These are phyloP conservation scores for Fraxinus albicans DNA, from an alignment of 305 asterid species.

Conservation along the genomic window DNA sequence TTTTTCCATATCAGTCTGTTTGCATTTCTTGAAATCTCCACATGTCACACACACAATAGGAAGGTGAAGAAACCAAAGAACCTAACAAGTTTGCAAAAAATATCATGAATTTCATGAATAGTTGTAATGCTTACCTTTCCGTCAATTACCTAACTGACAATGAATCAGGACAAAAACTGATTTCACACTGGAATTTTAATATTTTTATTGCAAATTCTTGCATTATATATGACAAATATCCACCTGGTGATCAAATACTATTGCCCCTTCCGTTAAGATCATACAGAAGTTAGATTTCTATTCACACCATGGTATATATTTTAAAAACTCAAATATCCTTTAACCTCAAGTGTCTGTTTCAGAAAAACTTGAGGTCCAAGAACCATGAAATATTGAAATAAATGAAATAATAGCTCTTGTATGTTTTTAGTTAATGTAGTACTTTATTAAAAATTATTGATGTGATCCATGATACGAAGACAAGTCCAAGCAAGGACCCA, in stretches of 20 bases:
- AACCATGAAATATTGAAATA: too few species aligned
- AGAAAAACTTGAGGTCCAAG: too few species aligned
- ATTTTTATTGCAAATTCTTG: neutral
- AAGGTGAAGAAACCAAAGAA: conserved; percentile 15
- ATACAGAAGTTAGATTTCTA: neutral
- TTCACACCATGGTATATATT: neutral
- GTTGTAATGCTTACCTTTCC: neutral
- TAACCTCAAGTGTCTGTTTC: neutral
- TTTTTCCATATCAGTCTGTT: conserved; percentile 16
- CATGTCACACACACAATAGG: neutral
- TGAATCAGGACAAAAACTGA: neutral
- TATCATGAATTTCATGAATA: neutral
- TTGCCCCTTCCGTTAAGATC: neutral
- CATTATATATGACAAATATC: neutral
- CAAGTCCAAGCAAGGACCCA: too few species aligned
- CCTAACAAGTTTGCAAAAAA: neutral
- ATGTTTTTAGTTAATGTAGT: too few species aligned
- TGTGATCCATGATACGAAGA: too few species aligned
- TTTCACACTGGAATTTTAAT: neutral
- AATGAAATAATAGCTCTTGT: too few species aligned
- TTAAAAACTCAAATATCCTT: neutral
- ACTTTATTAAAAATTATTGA: too few species aligned
- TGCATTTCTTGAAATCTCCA: conserved; percentile 7
- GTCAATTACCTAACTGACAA: neutral
- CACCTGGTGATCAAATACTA: neutral